Evolutionary conservation across 2,329 filamentous ascomycete species (phyloP).

Genomic region (Magnaporthiopsis incrustans): DNA sequence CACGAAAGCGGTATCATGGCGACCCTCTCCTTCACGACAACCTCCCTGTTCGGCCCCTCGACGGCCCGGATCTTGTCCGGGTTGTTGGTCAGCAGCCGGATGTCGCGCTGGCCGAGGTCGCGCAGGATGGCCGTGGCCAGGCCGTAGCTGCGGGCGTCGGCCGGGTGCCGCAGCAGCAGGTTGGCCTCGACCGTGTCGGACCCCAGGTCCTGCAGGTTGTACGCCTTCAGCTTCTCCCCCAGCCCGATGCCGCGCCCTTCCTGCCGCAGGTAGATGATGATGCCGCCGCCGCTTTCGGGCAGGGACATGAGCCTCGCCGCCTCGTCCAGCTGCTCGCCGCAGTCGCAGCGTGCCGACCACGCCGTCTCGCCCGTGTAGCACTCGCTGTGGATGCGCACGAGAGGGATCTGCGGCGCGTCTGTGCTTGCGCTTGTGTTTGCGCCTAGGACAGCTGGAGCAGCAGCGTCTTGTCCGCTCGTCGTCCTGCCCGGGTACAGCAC

Average conservation of each 20-base stretch:
- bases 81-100: conserved; percentile 88
- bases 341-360: conserved; percentile 96
- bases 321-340: conserved; percentile 95
- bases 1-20: conserved; percentile 94
- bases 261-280: conserved; percentile 92
- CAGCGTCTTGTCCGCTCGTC: conserved; percentile 52
- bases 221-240: conserved; percentile 93
- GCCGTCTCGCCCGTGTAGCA: conserved; percentile 98
- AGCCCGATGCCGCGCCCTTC: conserved; percentile 94
- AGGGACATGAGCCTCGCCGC: conserved; percentile 88
- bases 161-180: conserved; percentile 79
- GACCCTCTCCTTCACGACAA: conserved; percentile 81
- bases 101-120: conserved; percentile 72
- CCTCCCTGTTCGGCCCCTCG: conserved; percentile 81
- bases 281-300: conserved; percentile 50
- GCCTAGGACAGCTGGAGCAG: too few species aligned
- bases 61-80: conserved; percentile 94
- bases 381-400: conserved; percentile 94
- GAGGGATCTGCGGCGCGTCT: conserved; percentile 38
- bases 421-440: conserved; percentile 6
- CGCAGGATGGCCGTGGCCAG: conserved; percentile 91
- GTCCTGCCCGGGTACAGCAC: conserved; percentile 78
- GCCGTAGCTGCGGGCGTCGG: conserved; percentile 90
- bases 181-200: conserved; percentile 98
- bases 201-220: conserved; percentile 93